Percentiles rank a stretch among this genome's conserved stretches.
Evolutionary conservation across 148 eudicot genomes (phyloP).

Genomic region (Arctostaphylos glauca): DNA sequence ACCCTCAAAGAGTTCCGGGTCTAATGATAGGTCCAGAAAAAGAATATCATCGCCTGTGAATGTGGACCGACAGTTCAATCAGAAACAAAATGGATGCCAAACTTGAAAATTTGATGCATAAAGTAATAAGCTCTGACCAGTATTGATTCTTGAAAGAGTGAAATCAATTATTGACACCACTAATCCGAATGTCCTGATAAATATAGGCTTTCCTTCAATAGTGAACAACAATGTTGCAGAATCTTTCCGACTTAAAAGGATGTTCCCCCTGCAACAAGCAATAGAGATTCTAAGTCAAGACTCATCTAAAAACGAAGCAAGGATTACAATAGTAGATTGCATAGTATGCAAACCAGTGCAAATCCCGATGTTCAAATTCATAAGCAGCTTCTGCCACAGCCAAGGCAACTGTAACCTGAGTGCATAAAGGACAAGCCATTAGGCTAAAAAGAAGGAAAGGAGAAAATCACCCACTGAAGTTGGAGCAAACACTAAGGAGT

Average conservation of each 20-base stretch:
- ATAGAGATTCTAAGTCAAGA: not conserved
- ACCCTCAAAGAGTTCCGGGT: conserved; percentile 91
- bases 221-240: conserved; percentile 44
- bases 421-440: conserved; percentile 10
- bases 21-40: conserved; percentile 78
- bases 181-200: conserved; percentile 64
- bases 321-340: conserved; percentile 8
- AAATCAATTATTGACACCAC: conserved; percentile 81
- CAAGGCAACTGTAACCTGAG: conserved; percentile 79
- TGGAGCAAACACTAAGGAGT: not conserved
- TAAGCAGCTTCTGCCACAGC: conserved; percentile 95
- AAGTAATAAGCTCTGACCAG: conserved; percentile 43
- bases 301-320: conserved; percentile 1
- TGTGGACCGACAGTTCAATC: conserved; percentile 10
- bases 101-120: not conserved
- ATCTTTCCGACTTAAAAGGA: conserved; percentile 72
- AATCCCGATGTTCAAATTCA: conserved; percentile 95
- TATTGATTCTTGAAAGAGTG: conserved; percentile 89
- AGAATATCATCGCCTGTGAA: conserved; percentile 77
- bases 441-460: not conserved
- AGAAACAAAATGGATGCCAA: conserved; percentile 15
- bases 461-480: not conserved
- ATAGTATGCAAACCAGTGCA: conserved; percentile 67
- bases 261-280: conserved; percentile 67
- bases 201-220: conserved; percentile 58